Percentiles rank a stretch among this genome's conserved stretches.
Conservation (phyloP, 2,329 filamentous ascomycete species). For the Calonectria hawksworthii region DNA sequence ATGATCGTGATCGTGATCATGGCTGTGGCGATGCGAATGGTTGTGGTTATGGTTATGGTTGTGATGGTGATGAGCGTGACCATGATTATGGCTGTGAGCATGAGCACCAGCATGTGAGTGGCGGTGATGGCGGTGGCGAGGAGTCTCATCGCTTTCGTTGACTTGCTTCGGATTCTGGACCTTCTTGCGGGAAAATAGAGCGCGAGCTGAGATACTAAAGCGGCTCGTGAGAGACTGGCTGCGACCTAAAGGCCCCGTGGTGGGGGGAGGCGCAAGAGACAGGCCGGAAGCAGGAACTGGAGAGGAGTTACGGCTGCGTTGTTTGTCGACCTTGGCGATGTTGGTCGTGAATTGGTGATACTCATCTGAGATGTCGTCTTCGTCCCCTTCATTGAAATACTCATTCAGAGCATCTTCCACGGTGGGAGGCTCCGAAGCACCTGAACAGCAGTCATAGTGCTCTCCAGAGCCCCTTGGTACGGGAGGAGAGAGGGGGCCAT, state of each 20-base stretch:
- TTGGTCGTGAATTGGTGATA: conserved; percentile 53
- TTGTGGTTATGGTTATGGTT: not conserved
- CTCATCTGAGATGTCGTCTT: conserved; percentile 49
- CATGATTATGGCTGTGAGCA: not conserved
- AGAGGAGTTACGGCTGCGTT: conserved; percentile 31
- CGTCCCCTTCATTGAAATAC: not conserved
- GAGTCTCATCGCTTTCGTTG: conserved; percentile 18
- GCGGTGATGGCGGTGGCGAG: not conserved
- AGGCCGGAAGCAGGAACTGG: not conserved
- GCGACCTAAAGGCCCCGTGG: conserved; percentile 3
- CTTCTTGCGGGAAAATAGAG: conserved; percentile 47
- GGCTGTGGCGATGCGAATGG: not conserved
- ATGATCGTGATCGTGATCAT: not conserved
- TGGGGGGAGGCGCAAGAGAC: conserved; percentile 8
- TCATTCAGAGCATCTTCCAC: not conserved
- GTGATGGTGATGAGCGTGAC: not conserved
- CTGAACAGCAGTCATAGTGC: not conserved
- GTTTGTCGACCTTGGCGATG: conserved; percentile 47
- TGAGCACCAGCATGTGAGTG: not conserved
- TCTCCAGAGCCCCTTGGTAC: not conserved
- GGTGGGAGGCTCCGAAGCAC: not conserved
- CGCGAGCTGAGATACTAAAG: conserved; percentile 45
- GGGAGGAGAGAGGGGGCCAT: conserved; percentile 35
- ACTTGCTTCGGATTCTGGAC: conserved; percentile 29
- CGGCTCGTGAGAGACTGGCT: conserved; percentile 41